Percentiles rank a stretch among this genome's conserved stretches.
Evolutionary conservation across 306 rosid genomes (phyloP).

Genomic region (Clitoria ternatea): DNA sequence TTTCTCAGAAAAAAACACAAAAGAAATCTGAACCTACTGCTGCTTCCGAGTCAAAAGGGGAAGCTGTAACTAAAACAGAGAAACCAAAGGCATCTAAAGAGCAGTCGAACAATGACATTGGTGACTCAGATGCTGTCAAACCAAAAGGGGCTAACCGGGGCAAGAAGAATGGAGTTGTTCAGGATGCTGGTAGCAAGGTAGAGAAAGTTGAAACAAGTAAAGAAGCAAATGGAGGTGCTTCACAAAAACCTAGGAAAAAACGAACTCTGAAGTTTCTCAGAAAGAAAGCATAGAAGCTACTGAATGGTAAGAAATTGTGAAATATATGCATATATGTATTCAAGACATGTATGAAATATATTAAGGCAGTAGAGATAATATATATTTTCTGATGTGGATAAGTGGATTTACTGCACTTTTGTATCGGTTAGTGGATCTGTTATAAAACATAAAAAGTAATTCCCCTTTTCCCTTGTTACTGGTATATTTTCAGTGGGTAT

Average conservation of each 20-base stretch:
- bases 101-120: conserved; percentile 3
- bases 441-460: neutral
- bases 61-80: conserved; percentile 2
- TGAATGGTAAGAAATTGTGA: neutral
- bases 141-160: no score
- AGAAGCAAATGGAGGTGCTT: neutral
- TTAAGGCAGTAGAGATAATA: neutral
- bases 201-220: conserved; percentile 22
- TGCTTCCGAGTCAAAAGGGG: neutral
- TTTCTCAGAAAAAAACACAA: neutral
- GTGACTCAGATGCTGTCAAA: conserved; percentile 2
- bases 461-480: neutral
- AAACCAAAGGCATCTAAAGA: conserved; percentile 12
- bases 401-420: neutral
- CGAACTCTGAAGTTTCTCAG: conserved; percentile 26
- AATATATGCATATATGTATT: neutral
- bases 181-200: conserved; percentile 3
- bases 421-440: neutral
- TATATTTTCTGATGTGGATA: neutral
- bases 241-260: conserved; percentile 18
- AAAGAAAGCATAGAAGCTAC: conserved; percentile 31
- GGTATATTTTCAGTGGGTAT: neutral
- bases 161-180: neutral
- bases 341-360: neutral
- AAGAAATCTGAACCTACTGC: conserved; percentile 6